phyloP scores from a whole-genome alignment of 2,329 filamentous ascomycete species.

The Pseudonectria foliicola region DNA sequence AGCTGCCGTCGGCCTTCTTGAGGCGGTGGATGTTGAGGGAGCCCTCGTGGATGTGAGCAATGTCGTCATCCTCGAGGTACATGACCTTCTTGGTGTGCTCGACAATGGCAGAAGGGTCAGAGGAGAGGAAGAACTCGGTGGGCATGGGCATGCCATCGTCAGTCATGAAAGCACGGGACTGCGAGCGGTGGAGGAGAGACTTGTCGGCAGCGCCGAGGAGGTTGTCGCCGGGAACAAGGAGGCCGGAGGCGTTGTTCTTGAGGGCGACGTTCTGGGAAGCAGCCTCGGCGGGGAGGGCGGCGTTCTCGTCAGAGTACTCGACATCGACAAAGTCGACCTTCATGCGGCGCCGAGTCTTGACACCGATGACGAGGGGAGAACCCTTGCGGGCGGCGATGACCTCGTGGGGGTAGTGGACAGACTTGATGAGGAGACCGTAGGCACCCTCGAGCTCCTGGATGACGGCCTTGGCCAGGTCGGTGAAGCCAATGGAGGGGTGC shows the following conservation, averaged over 20 bases:
- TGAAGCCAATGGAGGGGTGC: conserved; percentile 92
- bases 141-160: conserved; percentile 97
- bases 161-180: conserved; percentile 97
- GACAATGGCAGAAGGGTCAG: conserved; percentile 94
- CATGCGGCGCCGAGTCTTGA: conserved; percentile 97
- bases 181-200: conserved; percentile 93
- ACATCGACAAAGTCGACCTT: conserved; percentile 99
- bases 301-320: conserved; percentile 84
- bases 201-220: conserved; percentile 91
- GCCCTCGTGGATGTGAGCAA: conserved; percentile 98
- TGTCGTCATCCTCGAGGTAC: conserved; percentile 98
- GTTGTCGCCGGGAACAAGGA: conserved; percentile 53
- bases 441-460: conserved; percentile 98
- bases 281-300: conserved; percentile 79
- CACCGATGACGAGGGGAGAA: conserved; percentile 93
- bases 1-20: conserved; percentile 92
- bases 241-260: conserved; percentile 72
- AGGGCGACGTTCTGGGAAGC: conserved; percentile 94
- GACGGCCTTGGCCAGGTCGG: conserved; percentile 91
- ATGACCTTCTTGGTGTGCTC: conserved; percentile 99
- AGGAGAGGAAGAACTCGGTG: conserved; percentile 98
- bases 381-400: conserved; percentile 97
- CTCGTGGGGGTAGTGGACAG: conserved; percentile 96
- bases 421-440: conserved; percentile 96
- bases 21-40: conserved; percentile 98